These are phyloP conservation scores for Penicillium sp. DNA, from an alignment of 2,329 filamentous ascomycete genomes.

Conservation along the genomic window DNA sequence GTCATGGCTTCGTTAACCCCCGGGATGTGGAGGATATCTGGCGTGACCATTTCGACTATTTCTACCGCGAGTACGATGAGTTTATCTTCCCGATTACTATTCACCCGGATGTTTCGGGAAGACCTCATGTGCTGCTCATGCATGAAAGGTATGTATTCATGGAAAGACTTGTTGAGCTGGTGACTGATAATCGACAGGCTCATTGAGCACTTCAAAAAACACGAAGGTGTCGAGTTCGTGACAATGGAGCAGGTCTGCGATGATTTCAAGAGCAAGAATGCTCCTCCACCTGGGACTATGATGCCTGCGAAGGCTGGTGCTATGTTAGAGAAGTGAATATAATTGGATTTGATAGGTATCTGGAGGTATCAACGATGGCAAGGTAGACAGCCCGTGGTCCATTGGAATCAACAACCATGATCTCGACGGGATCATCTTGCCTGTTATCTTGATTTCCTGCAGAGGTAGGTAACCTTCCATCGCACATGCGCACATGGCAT, in stretches of 20 bases:
- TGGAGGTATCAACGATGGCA: background rate
- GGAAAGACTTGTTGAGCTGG: background rate
- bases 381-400: no score
- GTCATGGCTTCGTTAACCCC: constrained; percentile 56
- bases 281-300: constrained; percentile 20
- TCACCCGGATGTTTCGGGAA: constrained; percentile 68
- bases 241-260: constrained; percentile 31
- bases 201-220: constrained; percentile 29
- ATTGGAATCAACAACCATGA: no score
- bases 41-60: constrained; percentile 63
- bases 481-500: no score
- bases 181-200: constrained; percentile 17
- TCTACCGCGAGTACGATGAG: constrained; percentile 71
- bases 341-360: no score
- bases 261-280: constrained; percentile 26
- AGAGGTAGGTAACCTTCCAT: no score
- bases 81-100: constrained; percentile 75
- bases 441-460: no score
- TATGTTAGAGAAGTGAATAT: constrained; percentile 12
- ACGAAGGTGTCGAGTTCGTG: constrained; percentile 29
- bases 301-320: constrained; percentile 22
- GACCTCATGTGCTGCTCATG: constrained; percentile 70
- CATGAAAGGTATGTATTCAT: constrained; percentile 56
- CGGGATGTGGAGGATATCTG: constrained; percentile 58
- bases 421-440: no score